Evolutionary conservation across 2,329 filamentous ascomycete genomes (phyloP).

Genomic region (Monilinia polystroma): DNA sequence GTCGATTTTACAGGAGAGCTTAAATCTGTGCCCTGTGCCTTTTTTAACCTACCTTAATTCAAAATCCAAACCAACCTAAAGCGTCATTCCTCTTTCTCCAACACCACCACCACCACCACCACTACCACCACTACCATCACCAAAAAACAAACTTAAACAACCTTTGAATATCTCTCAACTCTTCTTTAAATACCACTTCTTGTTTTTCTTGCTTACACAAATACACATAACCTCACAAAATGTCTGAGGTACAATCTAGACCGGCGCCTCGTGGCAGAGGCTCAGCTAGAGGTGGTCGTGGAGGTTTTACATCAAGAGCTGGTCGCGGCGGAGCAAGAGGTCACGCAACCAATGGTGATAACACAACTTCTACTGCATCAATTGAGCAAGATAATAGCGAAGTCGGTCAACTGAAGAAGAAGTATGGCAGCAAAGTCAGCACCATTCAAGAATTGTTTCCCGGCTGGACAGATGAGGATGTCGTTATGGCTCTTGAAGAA

Average conservation of each 20-base stretch:
- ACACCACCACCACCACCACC: background rate
- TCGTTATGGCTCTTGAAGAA: constrained; percentile 90
- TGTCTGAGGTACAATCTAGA: constrained; percentile 94
- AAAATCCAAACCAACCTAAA: constrained; percentile 18
- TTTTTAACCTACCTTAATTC: constrained; percentile 13
- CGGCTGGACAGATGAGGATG: constrained; percentile 92
- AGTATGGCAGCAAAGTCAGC: constrained; percentile 75
- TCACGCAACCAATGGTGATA: constrained; percentile 71
- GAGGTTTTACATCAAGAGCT: constrained; percentile 68
- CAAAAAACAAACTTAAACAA: constrained; percentile 18
- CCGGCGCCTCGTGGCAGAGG: constrained; percentile 85
- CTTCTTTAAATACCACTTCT: constrained; percentile 24
- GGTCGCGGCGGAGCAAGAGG: constrained; percentile 63
- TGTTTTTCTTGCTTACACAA: constrained; percentile 31
- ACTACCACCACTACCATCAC: background rate
- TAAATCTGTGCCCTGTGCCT: constrained; percentile 23
- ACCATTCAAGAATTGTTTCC: constrained; percentile 91
- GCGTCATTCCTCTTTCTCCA: constrained; percentile 22
- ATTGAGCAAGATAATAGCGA: constrained; percentile 78
- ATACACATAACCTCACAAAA: constrained; percentile 32
- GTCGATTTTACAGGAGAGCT: constrained; percentile 24
- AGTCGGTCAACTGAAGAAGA: constrained; percentile 87
- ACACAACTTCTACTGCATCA: constrained; percentile 56
- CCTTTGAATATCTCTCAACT: constrained; percentile 24
- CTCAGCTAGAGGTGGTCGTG: constrained; percentile 81